Evolutionary conservation across 768 basidiomycete species (phyloP), one percentile per base, ranked within the genome.

Genomic region (Tulasnella sp.): DNA sequence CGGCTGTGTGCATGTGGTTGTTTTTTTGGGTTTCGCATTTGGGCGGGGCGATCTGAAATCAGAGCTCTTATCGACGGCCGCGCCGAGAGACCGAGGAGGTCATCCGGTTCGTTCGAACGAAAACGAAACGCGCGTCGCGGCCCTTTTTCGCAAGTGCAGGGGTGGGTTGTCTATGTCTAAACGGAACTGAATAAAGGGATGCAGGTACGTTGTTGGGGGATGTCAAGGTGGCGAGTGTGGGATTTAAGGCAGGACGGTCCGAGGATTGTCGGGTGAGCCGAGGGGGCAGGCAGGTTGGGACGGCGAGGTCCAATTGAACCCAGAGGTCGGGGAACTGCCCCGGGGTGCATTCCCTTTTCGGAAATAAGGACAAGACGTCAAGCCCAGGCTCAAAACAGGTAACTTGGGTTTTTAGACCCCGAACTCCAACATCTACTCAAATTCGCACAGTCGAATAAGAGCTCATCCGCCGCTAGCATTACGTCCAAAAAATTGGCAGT

Each of bases 281-380:
- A 68, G 62, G 62, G 62, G 34, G 62, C 8, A 36, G 34, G 27
- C 36, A 68, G 27, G 62, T 68, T 68, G 34, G 62, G 21, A n/a
- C 62, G 62, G 62, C 62, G 62, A 68, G 62, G 62, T 68, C 62
- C 62, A 68, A 31, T 68, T n/a, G 62, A 31, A 68, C 62, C 62
- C 9, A 36, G 16, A 68, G 62, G 34, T 68, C 62, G 62, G 62
- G 62, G 62, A 68, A 36, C 31, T 68, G 62, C 31, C 62, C 62
- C 62, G 62, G 62, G 62, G 62, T 68, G 19, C 62, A 31, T 68
- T 27, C 62, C 62, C 3, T 34, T 68, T 68, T 36, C 62, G 62
- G 62, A 68, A 36, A 36, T 34, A 68, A 27, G 62, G 62, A 31
- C 62, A 68, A 68, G 62, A 36, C 62, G 62, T 36, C 34, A 36